Evolutionary conservation across 176 grass and related monocot species (phyloP), one percentile per base, ranked within the genome.

Genomic region (Carex parvula): DNA sequence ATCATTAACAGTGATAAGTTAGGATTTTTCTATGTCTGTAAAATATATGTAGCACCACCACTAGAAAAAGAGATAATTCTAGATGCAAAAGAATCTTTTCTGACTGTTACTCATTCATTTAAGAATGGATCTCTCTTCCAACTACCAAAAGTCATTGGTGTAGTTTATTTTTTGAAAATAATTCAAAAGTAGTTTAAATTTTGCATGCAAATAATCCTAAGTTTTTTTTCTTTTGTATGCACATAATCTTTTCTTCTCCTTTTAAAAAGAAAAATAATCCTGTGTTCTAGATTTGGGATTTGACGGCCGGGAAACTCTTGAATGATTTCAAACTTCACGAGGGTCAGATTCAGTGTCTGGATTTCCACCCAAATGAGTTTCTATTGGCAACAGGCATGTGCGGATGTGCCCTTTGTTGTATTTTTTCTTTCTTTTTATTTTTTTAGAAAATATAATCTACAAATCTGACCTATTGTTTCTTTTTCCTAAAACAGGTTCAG

Each of bases 321-420:
- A 88, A 88, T 89, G 92, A 93, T 57, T 98, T 98, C 81, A 91
- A 58, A 82, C 65, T 87, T 85, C 95, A 98, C 63, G 82, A 91
- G 66, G 95, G 95, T 80, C 95, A 94, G 56, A 70, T 94, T 88
- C 90, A 94, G 82, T 94, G 91, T 81, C 81, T 98, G 84, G 95
- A 94, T 93, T 90, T 94, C 74, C 95, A 98, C 64, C 95, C 95
- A 21, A 71, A 91, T 17, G 91, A 98, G 60, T 90, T 94, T 85
- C 89, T 98, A 42, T 77, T 98, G 82, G 95, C 91, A 52, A 94
- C 95, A 94, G 92, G 95, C 94, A 90, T 81, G 83, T 79, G 46
- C 18, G 95, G 92, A 90, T 81, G 83, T 79, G 46, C 18, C 8
- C 61, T 63, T 8, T 81, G 21, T 81, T 87, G 20, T 71, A 62